A percentile compares a stretch with the other conserved stretches of the same genome.
phyloP scores from a whole-genome alignment of 177 flowering plant species.

The Telopea speciosissima region DNA sequence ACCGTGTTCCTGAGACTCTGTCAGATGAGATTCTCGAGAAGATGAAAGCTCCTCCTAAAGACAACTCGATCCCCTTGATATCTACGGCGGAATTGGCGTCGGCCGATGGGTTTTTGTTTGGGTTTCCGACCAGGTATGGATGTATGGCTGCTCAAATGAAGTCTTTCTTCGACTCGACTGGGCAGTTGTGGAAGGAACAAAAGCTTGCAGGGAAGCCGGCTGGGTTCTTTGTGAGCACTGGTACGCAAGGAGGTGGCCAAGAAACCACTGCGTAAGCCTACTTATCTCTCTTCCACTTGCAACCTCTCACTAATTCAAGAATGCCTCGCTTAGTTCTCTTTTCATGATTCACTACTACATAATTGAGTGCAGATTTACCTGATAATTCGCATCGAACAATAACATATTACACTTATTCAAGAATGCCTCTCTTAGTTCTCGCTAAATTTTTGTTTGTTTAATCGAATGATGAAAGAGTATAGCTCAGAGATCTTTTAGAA shows the following conservation, averaged over 20 bases:
- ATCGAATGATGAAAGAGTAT: too few species aligned
- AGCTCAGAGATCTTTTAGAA: too few species aligned
- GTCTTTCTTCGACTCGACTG: conserved; percentile 91
- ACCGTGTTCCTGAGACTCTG: conserved; percentile 67
- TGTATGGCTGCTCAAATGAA: conserved; percentile 98
- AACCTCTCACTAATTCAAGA: background rate
- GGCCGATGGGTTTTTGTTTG: conserved; percentile 83
- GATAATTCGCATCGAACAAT: too few species aligned
- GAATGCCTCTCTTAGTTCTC: too few species aligned
- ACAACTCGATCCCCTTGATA: conserved; percentile 48
- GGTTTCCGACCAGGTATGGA: conserved; percentile 96
- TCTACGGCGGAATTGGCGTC: conserved; percentile 51
- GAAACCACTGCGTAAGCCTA: conserved; percentile 95
- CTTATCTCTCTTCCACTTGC: background rate
- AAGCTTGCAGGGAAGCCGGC: conserved; percentile 90
- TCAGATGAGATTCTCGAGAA: conserved; percentile 49
- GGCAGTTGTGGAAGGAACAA: conserved; percentile 82
- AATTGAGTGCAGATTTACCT: too few species aligned
- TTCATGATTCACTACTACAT: background rate
- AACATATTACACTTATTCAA: too few species aligned
- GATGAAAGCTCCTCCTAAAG: conserved; percentile 72
- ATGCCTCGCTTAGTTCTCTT: background rate
- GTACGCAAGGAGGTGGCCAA: conserved; percentile 98
- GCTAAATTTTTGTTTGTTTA: too few species aligned
- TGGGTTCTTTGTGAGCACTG: conserved; percentile 96